phyloP scores from a whole-genome alignment of 2,329 filamentous ascomycete species.

The Fusarium dlaminii region DNA sequence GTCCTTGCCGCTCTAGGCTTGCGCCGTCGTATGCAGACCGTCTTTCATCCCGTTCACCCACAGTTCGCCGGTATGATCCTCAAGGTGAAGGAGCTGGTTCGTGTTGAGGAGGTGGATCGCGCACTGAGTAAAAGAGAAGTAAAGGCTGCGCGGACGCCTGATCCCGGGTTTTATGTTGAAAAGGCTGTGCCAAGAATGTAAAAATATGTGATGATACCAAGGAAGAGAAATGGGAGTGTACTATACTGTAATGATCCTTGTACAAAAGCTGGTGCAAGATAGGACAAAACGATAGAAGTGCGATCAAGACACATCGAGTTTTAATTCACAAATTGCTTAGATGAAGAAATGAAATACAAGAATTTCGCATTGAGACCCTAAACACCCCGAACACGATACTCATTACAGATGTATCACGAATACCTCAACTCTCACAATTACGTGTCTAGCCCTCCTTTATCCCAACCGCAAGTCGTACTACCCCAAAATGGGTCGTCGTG shows the following conservation, averaged over 20 bases:
- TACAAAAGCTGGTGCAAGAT: slow-evolving; percentile 33
- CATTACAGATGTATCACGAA: slow-evolving; percentile 20
- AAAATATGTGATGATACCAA: not conserved
- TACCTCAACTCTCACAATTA: slow-evolving; percentile 31
- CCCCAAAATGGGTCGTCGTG: slow-evolving; percentile 1
- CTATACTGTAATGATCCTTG: slow-evolving; percentile 46
- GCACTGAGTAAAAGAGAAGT: slow-evolving; percentile 74
- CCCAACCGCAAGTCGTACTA: slow-evolving; percentile 5
- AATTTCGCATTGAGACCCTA: not conserved
- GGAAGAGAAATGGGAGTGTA: slow-evolving; percentile 34
- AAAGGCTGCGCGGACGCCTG: slow-evolving; percentile 75
- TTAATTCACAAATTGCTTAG: not conserved
- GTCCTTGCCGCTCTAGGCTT: slow-evolving; percentile 88
- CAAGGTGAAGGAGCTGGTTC: slow-evolving; percentile 91
- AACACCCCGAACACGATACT: slow-evolving; percentile 8
- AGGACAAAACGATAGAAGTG: slow-evolving; percentile 3
- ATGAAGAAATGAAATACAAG: not conserved
- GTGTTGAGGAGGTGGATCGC: slow-evolving; percentile 79
- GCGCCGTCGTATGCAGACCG: slow-evolving; percentile 83
- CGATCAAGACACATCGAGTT: slow-evolving; percentile 1
- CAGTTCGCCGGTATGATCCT: slow-evolving; percentile 91
- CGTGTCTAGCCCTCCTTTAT: slow-evolving; percentile 5
- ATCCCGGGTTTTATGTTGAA: slow-evolving; percentile 84
- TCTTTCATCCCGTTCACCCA: slow-evolving; percentile 86
- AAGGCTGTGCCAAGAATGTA: slow-evolving; percentile 51